Evolutionary conservation across 2,329 filamentous ascomycete genomes (phyloP), one percentile per base, ranked within the genome.

Genomic region (Nigrograna mackinnonii): DNA sequence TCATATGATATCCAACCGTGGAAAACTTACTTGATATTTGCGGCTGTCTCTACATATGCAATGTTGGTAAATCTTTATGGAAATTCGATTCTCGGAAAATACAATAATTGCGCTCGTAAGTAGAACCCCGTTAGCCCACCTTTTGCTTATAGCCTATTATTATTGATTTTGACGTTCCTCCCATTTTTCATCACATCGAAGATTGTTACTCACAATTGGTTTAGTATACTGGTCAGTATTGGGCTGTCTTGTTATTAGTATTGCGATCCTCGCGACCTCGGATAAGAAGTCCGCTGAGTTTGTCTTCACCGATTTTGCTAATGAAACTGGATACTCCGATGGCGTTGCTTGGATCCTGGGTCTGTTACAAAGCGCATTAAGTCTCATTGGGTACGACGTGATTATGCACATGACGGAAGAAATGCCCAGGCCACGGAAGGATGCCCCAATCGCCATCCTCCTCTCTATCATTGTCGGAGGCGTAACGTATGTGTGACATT

Each of bases 271-370:
- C 0, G 63, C 68, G 2, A 75, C 67, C 22, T 62, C 66, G 30
- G 72, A 79, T 24, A 75, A 79, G 35, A 73, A 71, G 6, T 57
- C 64, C 22, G 69, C 71, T 6, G 49, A 56, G 12, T 76, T 68
- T 44, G 73, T 77, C 9, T 78, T 77, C 43, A 57, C 67, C 5
- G 59, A 70, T 11, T 76, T 75, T 39, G 53, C 56, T n/a, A 78
- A 78, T 67, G 39, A 50, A 20, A 50, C 41, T 2, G 47, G 47
- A 5, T 50, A 41, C 34, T 39, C 37, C 1, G 69, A 75, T 36
- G 75, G 74, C 1, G 58, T 77, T 13, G 63, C 74, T 0, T 78
- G 75, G 75, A 67, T 77, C 12, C 54, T 78, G 2, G 74, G 75
- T 0, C 59, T 78, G 2, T 55, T 78, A 1, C 75, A 73, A 32